Conservation (phyloP, 306 rosid species). For the Aeschynomene evenia region DNA sequence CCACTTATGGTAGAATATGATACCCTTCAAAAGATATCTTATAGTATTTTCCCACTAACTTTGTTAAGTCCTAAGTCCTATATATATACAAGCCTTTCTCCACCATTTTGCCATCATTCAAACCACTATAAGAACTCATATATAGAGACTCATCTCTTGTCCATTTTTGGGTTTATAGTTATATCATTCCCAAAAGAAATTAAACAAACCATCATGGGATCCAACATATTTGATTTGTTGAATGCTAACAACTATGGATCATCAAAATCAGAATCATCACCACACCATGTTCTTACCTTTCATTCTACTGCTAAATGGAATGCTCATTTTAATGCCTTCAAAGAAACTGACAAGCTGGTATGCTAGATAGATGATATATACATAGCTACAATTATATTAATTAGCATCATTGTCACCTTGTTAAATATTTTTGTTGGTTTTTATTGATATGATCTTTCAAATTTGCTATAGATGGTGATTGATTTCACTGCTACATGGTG, state of each 20-base stretch:
- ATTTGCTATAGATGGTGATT: slow-evolving; percentile 56
- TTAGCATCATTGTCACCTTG: not conserved
- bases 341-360: slow-evolving; percentile 62
- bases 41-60: slow-evolving; percentile 3
- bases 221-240: not conserved
- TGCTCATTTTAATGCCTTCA: slow-evolving; percentile 31
- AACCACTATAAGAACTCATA: not conserved
- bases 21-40: not conserved
- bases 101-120: not conserved
- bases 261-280: slow-evolving; percentile 9
- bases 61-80: slow-evolving; percentile 9
- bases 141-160: not conserved
- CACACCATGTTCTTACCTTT: slow-evolving; percentile 22
- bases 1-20: slow-evolving; percentile 18
- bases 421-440: not conserved
- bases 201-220: slow-evolving; percentile 4
- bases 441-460: slow-evolving; percentile 32
- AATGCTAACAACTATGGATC: not conserved
- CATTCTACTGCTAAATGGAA: slow-evolving; percentile 34
- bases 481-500: slow-evolving; percentile 82
- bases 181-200: not conserved
- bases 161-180: slow-evolving; percentile 16
- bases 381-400: not conserved
- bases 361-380: not conserved
- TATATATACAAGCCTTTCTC: slow-evolving; percentile 5